These are phyloP conservation scores for Linanthus parryae DNA, from an alignment of 148 eudicot species.

Conservation along the genomic window DNA sequence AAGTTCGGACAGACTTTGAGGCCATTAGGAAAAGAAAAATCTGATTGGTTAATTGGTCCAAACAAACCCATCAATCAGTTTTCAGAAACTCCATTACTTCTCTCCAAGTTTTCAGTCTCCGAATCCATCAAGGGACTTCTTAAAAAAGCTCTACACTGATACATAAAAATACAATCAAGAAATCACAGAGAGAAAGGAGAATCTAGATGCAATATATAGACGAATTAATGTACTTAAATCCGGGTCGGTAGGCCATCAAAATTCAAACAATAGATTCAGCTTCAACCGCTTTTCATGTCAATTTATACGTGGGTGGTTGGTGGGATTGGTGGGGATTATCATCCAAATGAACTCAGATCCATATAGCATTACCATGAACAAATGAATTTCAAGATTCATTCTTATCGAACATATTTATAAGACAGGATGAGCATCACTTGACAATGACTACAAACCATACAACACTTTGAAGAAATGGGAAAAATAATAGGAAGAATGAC, in stretches of 20 bases:
- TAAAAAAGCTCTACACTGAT: constrained; percentile 21
- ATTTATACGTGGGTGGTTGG: not conserved
- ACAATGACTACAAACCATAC: not conserved
- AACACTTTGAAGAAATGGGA: not conserved
- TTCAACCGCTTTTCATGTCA: not conserved
- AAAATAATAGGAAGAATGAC: not conserved
- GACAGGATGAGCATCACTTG: not conserved
- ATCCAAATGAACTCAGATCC: not conserved
- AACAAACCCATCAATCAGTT: constrained; percentile 27
- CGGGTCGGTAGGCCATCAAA: too few relatives aligned
- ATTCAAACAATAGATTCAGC: too few relatives aligned
- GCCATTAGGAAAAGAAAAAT: constrained; percentile 34
- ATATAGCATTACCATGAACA: not conserved
- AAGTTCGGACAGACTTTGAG: constrained; percentile 38
- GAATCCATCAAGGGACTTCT: constrained; percentile 26
- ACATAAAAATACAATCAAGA: not conserved
- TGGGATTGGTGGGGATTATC: not conserved
- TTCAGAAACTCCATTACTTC: constrained; percentile 12
- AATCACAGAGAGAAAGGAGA: not conserved
- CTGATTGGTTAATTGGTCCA: constrained; percentile 12
- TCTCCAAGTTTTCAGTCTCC: constrained; percentile 18
- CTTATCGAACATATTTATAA: not conserved
- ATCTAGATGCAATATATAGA: not conserved
- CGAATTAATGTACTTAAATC: too few relatives aligned
- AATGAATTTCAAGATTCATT: constrained; percentile 1